These are phyloP conservation scores for Yamadazyma triangularis DNA, from an alignment of 1,139 yeast genomes.

Conservation along the genomic window DNA sequence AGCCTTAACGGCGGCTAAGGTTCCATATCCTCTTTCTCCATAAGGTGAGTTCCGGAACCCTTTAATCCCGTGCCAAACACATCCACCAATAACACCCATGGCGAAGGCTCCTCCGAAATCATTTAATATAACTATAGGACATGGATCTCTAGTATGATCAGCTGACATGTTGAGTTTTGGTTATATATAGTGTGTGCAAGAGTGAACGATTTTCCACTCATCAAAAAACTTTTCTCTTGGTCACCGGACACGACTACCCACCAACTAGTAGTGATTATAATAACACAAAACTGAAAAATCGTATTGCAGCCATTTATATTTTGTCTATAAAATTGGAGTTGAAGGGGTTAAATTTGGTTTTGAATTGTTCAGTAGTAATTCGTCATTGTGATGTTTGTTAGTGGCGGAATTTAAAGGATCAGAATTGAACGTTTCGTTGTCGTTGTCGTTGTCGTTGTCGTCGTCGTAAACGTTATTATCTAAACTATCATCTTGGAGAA, in stretches of 20 bases:
- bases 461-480: too few relatives aligned
- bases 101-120: conserved; percentile 99
- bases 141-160: conserved; percentile 98
- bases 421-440: too few relatives aligned
- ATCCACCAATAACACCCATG: conserved; percentile 98
- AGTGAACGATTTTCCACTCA: background rate
- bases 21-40: conserved; percentile 92
- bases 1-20: conserved; percentile 85
- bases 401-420: too few relatives aligned
- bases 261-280: too few relatives aligned
- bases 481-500: conserved; percentile 10
- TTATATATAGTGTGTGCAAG: too few relatives aligned
- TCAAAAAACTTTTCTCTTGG: conserved; percentile 1
- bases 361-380: too few relatives aligned
- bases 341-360: too few relatives aligned
- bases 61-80: conserved; percentile 98
- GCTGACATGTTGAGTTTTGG: conserved; percentile 63
- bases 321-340: too few relatives aligned
- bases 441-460: too few relatives aligned
- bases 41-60: conserved; percentile 97
- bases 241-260: background rate
- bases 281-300: too few relatives aligned
- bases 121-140: conserved; percentile 91
- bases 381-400: too few relatives aligned
- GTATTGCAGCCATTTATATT: too few relatives aligned